phyloP scores from a whole-genome alignment of 1,284 basidiomycete species.

The Pseudozyma thailandica region DNA sequence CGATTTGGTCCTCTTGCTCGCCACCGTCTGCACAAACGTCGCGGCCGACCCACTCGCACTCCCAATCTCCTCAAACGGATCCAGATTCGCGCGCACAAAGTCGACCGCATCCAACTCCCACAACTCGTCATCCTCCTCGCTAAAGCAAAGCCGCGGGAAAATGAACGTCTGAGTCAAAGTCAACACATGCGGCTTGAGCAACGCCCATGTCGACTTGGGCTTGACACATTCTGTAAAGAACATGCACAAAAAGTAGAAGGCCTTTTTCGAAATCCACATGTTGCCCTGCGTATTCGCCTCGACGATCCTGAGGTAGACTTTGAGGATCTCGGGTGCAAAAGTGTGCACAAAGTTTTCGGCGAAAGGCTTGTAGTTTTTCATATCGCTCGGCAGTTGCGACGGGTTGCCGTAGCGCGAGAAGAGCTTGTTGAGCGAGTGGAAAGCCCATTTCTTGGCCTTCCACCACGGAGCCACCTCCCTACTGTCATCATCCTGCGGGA shows the following conservation, averaged over 20 bases:
- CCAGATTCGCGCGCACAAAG: slow-evolving; percentile 61
- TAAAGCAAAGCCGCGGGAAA: slow-evolving; percentile 65
- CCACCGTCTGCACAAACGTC: slow-evolving; percentile 54
- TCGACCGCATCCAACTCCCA: slow-evolving; percentile 66
- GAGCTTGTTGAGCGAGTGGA: slow-evolving; percentile 66
- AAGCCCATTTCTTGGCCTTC: slow-evolving; percentile 68
- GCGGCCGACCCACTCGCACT: slow-evolving; percentile 51
- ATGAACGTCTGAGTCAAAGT: slow-evolving; percentile 60
- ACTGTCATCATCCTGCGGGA: slow-evolving; percentile 57
- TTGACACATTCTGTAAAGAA: slow-evolving; percentile 66
- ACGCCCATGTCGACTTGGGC: slow-evolving; percentile 64
- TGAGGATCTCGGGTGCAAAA: slow-evolving; percentile 67
- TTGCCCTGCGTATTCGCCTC: slow-evolving; percentile 48
- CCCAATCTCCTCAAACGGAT: slow-evolving; percentile 63
- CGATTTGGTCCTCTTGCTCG: slow-evolving; percentile 61
- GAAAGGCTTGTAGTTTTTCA: slow-evolving; percentile 65
- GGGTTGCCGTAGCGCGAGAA: slow-evolving; percentile 66
- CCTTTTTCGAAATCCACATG: slow-evolving; percentile 61
- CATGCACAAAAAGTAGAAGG: slow-evolving; percentile 57
- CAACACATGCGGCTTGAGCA: slow-evolving; percentile 63
- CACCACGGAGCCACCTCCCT: slow-evolving; percentile 57
- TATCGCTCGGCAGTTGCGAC: slow-evolving; percentile 60
- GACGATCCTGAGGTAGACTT: slow-evolving; percentile 62
- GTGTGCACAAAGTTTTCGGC: slow-evolving; percentile 61
- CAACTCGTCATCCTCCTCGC: slow-evolving; percentile 60